phyloP scores from a whole-genome alignment of 1,284 basidiomycete species.

The Stygiomarasmius scandens region DNA sequence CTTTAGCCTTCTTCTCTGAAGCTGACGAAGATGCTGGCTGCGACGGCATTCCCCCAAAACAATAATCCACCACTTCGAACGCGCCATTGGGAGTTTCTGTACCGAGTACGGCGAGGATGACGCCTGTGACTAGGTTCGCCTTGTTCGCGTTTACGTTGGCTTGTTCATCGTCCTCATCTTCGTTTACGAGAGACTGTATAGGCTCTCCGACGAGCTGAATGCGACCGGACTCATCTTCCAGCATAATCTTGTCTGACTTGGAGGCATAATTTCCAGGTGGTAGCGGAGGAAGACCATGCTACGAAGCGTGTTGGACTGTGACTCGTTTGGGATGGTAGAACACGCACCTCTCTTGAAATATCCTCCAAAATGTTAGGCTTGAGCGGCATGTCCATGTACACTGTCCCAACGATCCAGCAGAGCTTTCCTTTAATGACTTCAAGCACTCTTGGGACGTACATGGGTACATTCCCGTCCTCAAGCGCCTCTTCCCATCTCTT shows the following conservation, averaged over 20 bases:
- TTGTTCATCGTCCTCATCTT: background rate
- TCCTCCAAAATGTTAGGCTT: conserved; percentile 98
- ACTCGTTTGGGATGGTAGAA: conserved; percentile 18
- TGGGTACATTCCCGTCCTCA: conserved; percentile 72
- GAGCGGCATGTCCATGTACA: conserved; percentile 97
- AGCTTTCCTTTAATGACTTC: conserved; percentile 85
- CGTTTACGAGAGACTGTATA: conserved; percentile 33
- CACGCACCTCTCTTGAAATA: conserved; percentile 84
- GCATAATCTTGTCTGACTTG: conserved; percentile 78
- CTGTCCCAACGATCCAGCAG: conserved; percentile 92
- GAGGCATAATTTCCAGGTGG: conserved; percentile 77
- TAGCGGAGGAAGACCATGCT: conserved; percentile 86
- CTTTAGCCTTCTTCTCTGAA: conserved; percentile 20
- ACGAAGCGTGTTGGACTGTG: too few species aligned
- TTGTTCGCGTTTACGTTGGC: background rate
- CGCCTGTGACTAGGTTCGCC: conserved; percentile 81
- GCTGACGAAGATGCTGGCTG: conserved; percentile 45
- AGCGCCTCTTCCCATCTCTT: conserved; percentile 67
- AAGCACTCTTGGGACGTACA: conserved; percentile 82
- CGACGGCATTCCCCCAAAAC: conserved; percentile 82
- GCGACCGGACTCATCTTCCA: conserved; percentile 95
- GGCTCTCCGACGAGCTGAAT: conserved; percentile 84
- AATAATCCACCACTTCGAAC: conserved; percentile 93
- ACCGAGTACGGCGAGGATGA: conserved; percentile 89
- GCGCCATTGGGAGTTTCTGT: conserved; percentile 89